Conservation (phyloP, 129 eudicot species). For the Tagetes erecta region DNA sequence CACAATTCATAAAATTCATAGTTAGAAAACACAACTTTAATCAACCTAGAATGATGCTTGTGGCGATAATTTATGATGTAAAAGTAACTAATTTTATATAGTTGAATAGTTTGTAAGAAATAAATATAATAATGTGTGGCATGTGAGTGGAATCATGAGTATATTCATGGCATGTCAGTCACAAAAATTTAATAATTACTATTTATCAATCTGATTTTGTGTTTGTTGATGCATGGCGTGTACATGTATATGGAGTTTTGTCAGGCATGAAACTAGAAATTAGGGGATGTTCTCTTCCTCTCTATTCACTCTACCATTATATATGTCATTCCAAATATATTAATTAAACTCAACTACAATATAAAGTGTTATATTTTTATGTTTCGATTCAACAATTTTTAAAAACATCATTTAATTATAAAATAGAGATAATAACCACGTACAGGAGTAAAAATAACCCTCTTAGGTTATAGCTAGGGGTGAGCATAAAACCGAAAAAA, state of each 20-base stretch:
- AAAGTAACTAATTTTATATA: slow-evolving; percentile 13
- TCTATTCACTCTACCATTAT: slow-evolving; percentile 13
- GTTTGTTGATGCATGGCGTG: slow-evolving; percentile 37
- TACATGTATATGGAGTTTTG: slow-evolving; percentile 31
- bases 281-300: slow-evolving; percentile 21
- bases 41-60: not conserved
- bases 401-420: too few species aligned
- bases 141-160: slow-evolving; percentile 24
- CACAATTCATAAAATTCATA: too few species aligned
- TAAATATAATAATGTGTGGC: slow-evolving; percentile 32
- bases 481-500: too few species aligned
- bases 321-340: slow-evolving; percentile 1
- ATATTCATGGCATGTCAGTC: slow-evolving; percentile 29
- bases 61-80: not conserved
- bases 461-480: too few species aligned
- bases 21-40: not conserved
- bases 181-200: slow-evolving; percentile 25
- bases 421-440: too few species aligned
- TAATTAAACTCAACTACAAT: not conserved
- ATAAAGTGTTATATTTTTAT: not conserved
- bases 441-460: too few species aligned
- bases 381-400: too few species aligned
- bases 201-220: slow-evolving; percentile 24
- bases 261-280: slow-evolving; percentile 21
- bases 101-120: not conserved